Percentiles rank a stretch among this genome's conserved stretches.
Evolutionary conservation across 2,329 filamentous ascomycete genomes (phyloP).

Genomic region (Cadophora sp.): DNA sequence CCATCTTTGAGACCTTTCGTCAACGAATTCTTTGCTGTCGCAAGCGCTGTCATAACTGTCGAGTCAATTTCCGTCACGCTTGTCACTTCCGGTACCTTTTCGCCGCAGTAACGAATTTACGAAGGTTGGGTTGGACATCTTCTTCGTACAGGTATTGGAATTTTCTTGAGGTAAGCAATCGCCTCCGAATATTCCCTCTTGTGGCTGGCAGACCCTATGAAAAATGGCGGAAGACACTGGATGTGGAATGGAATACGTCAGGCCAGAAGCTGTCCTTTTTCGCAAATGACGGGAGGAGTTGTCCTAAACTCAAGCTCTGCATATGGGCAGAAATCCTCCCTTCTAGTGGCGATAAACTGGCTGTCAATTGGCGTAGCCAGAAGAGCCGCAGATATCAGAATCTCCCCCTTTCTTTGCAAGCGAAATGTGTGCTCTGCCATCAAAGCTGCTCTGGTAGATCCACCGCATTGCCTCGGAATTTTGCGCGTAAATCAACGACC

Average conservation of each 20-base stretch:
- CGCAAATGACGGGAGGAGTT: background rate
- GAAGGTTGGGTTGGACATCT: slow-evolving; percentile 38
- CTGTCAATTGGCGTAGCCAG: background rate
- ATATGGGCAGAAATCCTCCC: background rate
- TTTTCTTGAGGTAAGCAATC: slow-evolving; percentile 39
- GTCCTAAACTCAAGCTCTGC: background rate
- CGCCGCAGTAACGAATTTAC: slow-evolving; percentile 37
- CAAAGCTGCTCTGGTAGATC: slow-evolving; percentile 7
- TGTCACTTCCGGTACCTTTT: slow-evolving; percentile 33
- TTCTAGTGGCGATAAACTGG: background rate
- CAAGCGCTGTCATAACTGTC: slow-evolving; percentile 41
- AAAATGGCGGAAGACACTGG: slow-evolving; percentile 3
- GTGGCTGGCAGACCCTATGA: slow-evolving; percentile 35
- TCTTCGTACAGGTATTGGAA: slow-evolving; percentile 35
- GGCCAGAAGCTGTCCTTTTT: background rate
- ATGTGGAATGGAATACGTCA: background rate
- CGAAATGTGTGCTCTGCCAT: background rate
- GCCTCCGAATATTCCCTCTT: slow-evolving; percentile 20
- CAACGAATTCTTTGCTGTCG: slow-evolving; percentile 41
- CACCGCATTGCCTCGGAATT: background rate
- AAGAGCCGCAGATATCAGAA: background rate
- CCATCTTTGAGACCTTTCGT: slow-evolving; percentile 38
- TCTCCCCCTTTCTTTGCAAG: background rate
- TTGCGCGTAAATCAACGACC: background rate
- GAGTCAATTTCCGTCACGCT: slow-evolving; percentile 36